Conservation (phyloP, 163 green algal genomes). For the Volvox carteri region DNA sequence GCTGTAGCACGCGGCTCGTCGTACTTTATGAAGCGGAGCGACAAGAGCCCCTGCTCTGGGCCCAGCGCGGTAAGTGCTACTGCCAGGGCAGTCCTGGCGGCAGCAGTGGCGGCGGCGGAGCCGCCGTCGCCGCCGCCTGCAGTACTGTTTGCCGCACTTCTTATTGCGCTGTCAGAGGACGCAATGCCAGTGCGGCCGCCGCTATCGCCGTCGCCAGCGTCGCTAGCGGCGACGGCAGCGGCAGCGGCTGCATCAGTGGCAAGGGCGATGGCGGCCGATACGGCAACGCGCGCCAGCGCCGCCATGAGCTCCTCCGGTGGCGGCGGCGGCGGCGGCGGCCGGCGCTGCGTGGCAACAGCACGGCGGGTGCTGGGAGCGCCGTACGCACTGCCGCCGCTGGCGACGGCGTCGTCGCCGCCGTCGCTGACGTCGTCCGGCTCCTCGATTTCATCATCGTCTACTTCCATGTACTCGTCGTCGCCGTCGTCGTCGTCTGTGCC, state of each 20-base stretch:
- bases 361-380: background rate
- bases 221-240: background rate
- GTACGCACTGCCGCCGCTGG: constrained; percentile 5
- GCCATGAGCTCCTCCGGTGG: constrained; percentile 34
- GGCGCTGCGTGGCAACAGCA: too few species aligned
- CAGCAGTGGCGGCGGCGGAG: background rate
- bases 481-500: background rate
- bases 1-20: background rate
- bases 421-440: constrained; percentile 5
- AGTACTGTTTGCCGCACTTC: too few species aligned
- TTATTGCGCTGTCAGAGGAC: too few species aligned
- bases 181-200: too few species aligned
- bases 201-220: too few species aligned
- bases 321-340: background rate
- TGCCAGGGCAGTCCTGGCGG: background rate
- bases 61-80: constrained; percentile 3
- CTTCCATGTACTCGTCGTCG: background rate
- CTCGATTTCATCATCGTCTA: constrained; percentile 18
- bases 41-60: background rate
- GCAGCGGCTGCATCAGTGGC: background rate
- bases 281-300: background rate
- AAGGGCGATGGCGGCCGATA: background rate
- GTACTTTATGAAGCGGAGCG: background rate
- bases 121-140: too few species aligned
- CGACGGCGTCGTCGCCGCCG: background rate